Base-by-base conservation (phyloP, 768 basidiomycete species). In the Trichaptum fuscoviolaceum region DNA sequence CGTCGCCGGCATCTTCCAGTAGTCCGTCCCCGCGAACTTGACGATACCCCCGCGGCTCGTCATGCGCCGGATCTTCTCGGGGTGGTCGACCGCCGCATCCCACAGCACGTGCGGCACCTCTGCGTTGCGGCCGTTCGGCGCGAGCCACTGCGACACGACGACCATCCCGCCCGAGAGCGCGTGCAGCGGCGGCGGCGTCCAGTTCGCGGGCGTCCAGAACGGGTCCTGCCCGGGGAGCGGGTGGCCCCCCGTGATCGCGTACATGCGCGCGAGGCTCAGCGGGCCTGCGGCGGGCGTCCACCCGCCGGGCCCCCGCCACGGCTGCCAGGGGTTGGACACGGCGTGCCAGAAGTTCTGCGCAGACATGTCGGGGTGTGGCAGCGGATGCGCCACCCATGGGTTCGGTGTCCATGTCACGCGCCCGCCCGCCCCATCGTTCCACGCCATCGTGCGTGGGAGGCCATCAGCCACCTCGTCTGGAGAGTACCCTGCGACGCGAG, bases 51-150 rank as follows among this genome's bases (percentile, higher is more conserved):
- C 70, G 7, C 74, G 71, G 1, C 75, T 63, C 0, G 77, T 78
- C 59, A 78, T 65, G 15, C 76, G 73, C 69, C 70, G 74, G 0
- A 77, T 75, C 1, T 70, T 74, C 1, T 70, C 65, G 8, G 79
- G 79, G 34, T 74, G 72, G n/a, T 72, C 73, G 10, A 52, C 20
- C 18, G 74, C 71, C 58, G 80, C 65, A 65, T 81, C 78, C 79
- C 79, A 81, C 34, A 70, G 58, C 27, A 81, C 67, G 63, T 71
- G 58, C 8, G 79, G 77, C 6, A 77, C 64, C 26, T 68, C 25
- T 23, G 71, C 63, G 9, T 75, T 74, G 57, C 69, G 67, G 6
- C 77, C 77, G 59, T 80, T 80, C 17, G 74, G 74, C 34, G 74
- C 72, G 12, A 80, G 60, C 63, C 70, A 64, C 0, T 73, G 75